Evolutionary conservation across 1,284 basidiomycete species (phyloP), one percentile per base, ranked within the genome.

Genomic region (Sanghuangporus baumii): DNA sequence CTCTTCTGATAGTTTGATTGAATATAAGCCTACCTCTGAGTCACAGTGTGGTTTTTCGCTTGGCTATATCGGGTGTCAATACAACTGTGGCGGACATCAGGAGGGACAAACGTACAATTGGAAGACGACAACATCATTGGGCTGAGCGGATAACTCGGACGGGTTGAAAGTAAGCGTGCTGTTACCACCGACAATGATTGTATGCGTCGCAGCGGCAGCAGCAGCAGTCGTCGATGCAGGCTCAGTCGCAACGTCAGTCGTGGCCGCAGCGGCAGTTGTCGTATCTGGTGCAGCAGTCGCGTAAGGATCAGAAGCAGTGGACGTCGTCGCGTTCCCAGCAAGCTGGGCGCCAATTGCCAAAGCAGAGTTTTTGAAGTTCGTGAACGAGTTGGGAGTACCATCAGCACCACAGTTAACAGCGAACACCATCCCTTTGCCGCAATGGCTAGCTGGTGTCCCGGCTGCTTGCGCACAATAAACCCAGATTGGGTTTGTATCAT

Each of bases 11-110:
- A 36, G 5, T 34, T 18, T 56, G 23, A 2, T 11, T 37, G n/a
- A 20, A 1, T 16, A 18, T 9, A 18, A n/a, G 23, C 43, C 9
- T 46, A 46, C 11, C 84, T 85, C 71, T 87, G 85, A n/a, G 85
- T 86, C 47, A 82, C 81, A n/a, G 84, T 84, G 74, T 87, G 85
- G 72, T 86, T 86, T 76, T 84, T 86, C 69, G 78, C 74, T 65
- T 78, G 78, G 78, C 81, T 83, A 65, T 36, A 38, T 8, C 57
- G 20, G 14, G 16, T 3, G n/a, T 6, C 14, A 43, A 6, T 55
- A 20, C 14, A 31, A 31, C 12, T 16, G 31, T 6, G 14, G 34
- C 9, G 55, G 11, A 54, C 34, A 51, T 26, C 11, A 5, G 38
- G 14, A 3, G 9, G 11, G 50, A 51, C 20, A 34, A 6, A 75